Base-by-base conservation (phyloP, 108 stramenopile species). In the Conticribra guillardii region DNA sequence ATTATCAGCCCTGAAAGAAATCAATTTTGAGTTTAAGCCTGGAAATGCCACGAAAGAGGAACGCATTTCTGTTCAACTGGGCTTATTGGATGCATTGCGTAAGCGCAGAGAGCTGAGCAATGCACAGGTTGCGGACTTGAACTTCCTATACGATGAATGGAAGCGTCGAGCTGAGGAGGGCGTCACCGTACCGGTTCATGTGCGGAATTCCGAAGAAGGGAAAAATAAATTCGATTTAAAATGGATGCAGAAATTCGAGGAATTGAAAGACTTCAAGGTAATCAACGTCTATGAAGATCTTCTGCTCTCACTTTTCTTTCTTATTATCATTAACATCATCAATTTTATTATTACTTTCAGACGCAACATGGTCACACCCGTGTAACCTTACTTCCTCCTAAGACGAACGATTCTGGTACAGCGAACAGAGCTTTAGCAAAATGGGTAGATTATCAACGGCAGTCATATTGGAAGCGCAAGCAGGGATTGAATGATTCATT, bases 141-240 rank as follows among this genome's bases (percentile, higher is more conserved):
- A 69, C 30, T 59, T 45, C 21, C 28, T 69, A 2, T 69, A 69
- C 33, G 68, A 69, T 34, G 68, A 58, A 29, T 69, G 68, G 68
- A 69, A 69, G 22, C 57, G 58, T 34, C 68, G 58, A 16, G 57
- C 57, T 9, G 57, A 58, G 1, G 45, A 41, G 9, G 37, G 51
- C 24, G 29, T 31, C 7, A 37, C 22, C 24, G 45, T 51, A 37
- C 54, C 58, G 59, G 49, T 69, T 59, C 45, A 50, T 33, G 33
- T 11, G 21, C 33, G 50, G 33, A 41, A 16, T 21, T 18, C 31
- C 26, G n/a, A 15, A 24, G 28, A 46, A 24, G 16, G 16, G 44
- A 9, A 2, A 23, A 69, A 57, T 30, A 69, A 58, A 31, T 54
- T 54, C 31, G 14, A 69, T 22, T 3, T 59, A 9, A 46, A 46